Conservation (phyloP, 495 filamentous ascomycete genomes). For the Penicillium desertorum region DNA sequence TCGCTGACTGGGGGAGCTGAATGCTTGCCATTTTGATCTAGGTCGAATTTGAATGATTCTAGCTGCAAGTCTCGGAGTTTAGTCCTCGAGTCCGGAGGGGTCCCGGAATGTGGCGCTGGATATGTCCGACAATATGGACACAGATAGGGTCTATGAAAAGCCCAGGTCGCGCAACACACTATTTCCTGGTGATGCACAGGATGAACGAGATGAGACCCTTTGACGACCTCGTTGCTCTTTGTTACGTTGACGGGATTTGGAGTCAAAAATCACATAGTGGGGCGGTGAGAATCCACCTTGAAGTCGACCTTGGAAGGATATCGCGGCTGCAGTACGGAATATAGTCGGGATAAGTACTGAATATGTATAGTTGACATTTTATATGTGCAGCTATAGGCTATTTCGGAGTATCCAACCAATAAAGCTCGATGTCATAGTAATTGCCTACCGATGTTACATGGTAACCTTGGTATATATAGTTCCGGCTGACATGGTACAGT, state of each 20-base stretch:
- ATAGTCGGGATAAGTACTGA: background rate
- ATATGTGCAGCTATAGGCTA: background rate
- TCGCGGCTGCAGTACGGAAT: background rate
- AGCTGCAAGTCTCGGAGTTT: background rate
- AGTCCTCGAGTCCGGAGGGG: background rate
- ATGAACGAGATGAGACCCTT: background rate
- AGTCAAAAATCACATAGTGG: slow-evolving; percentile 6
- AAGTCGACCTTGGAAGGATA: background rate
- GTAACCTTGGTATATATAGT: background rate
- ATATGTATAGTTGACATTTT: background rate
- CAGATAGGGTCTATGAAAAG: background rate
- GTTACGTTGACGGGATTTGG: background rate
- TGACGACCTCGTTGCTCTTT: background rate
- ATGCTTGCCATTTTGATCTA: slow-evolving; percentile 16
- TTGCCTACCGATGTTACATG: background rate
- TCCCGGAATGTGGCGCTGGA: background rate
- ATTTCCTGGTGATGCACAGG: background rate
- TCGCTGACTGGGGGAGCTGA: slow-evolving; percentile 34
- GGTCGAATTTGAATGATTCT: background rate
- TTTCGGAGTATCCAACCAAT: background rate
- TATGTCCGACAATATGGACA: too few relatives aligned
- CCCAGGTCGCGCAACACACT: background rate
- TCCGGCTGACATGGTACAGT: background rate
- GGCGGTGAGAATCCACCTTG: slow-evolving; percentile 10
- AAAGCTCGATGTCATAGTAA: background rate